Conservation (phyloP, 768 basidiomycete species). For the Mycena amicta region DNA sequence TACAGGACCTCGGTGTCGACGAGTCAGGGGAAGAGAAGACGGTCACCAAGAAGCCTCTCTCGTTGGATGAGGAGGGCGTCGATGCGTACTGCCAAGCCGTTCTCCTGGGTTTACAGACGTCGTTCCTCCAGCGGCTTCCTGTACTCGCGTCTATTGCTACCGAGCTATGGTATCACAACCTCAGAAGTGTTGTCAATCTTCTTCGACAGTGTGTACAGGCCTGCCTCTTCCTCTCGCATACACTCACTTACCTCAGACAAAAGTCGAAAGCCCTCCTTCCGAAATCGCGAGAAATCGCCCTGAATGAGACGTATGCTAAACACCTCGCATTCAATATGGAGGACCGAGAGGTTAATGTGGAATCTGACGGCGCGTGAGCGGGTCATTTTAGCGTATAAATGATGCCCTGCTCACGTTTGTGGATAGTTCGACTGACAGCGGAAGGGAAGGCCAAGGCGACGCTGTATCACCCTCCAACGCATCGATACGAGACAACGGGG, state of each 20-base stretch:
- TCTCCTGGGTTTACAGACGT: background rate
- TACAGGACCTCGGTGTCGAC: background rate
- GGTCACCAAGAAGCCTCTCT: background rate
- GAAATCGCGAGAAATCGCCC: background rate
- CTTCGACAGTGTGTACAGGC: background rate
- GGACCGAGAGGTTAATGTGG: background rate
- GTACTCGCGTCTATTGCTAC: background rate
- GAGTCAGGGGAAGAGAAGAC: background rate
- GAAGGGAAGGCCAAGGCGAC: no score
- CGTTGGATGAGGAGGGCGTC: background rate
- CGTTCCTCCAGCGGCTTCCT: background rate
- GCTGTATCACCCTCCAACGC: no score
- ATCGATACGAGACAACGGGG: no score
- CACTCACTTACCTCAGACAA: no score
- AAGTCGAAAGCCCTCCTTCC: background rate
- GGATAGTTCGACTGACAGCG: no score
- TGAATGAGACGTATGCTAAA: background rate
- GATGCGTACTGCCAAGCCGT: background rate
- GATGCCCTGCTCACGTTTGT: no score
- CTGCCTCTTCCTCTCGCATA: background rate
- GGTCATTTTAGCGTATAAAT: no score
- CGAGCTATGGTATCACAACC: background rate
- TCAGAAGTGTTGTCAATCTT: background rate
- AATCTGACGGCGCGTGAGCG: no score
- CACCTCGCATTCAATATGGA: background rate